Conservation (phyloP, 1,284 basidiomycete species). For the Trichosporon sp. region DNA sequence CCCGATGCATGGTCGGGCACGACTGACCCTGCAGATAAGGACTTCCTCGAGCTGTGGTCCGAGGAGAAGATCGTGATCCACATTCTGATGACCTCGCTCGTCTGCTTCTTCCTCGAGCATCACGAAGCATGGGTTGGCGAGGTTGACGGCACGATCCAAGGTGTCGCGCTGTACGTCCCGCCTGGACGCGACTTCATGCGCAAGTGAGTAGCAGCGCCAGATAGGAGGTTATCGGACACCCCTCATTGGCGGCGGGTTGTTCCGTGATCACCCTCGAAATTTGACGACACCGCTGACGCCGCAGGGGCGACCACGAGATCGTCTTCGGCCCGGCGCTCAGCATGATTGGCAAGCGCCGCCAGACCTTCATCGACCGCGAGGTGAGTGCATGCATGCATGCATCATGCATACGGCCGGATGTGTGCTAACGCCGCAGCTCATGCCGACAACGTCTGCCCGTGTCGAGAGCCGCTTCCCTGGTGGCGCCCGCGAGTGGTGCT, state of each 20-base stretch:
- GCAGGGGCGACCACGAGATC: slow-evolving; percentile 14
- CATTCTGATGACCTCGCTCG: slow-evolving; percentile 13
- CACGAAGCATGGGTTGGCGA: slow-evolving; percentile 19
- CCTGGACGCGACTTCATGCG: slow-evolving; percentile 21
- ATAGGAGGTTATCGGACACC: not conserved
- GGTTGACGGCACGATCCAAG: slow-evolving; percentile 16
- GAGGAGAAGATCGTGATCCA: slow-evolving; percentile 11
- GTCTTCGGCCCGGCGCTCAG: slow-evolving; percentile 16
- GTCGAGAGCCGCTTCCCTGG: slow-evolving; percentile 15
- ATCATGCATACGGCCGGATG: not conserved
- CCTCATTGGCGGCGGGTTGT: not conserved
- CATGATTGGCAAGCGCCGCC: slow-evolving; percentile 13
- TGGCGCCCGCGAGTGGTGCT: slow-evolving; percentile 17
- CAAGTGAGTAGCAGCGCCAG: slow-evolving; percentile 19
- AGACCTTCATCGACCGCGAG: slow-evolving; percentile 16
- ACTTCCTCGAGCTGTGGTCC: slow-evolving; percentile 19
- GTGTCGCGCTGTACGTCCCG: slow-evolving; percentile 14
- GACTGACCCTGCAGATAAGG: slow-evolving; percentile 14
- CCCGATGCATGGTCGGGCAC: not conserved
- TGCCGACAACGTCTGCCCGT: slow-evolving; percentile 15
- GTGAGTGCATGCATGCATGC: not conserved
- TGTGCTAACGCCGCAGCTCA: not conserved
- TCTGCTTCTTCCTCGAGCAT: slow-evolving; percentile 15
- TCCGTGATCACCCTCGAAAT: slow-evolving; percentile 4
- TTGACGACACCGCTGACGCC: not conserved